phyloP scores from a whole-genome alignment of 1,284 basidiomycete genomes.

The Apiotrichum brassicae region DNA sequence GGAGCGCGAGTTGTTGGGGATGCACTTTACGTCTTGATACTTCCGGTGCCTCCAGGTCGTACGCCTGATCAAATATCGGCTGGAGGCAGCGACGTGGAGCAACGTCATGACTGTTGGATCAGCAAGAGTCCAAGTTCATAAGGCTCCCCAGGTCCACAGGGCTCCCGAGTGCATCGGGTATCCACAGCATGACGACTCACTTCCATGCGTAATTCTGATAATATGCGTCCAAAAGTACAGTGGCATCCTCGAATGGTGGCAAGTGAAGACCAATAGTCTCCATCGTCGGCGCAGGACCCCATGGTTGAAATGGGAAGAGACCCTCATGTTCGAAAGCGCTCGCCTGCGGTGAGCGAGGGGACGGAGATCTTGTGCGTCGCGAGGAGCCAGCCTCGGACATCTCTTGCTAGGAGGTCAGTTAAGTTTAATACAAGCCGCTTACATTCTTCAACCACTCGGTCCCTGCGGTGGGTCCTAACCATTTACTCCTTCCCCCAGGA shows the following conservation, averaged over 20 bases:
- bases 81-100: slow-evolving; percentile 25
- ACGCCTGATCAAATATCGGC: slow-evolving; percentile 24
- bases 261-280: slow-evolving; percentile 18
- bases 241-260: slow-evolving; percentile 26
- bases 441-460: slow-evolving; percentile 38
- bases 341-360: not conserved
- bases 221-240: slow-evolving; percentile 27
- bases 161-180: too few species aligned
- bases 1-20: slow-evolving; percentile 32
- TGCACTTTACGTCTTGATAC: slow-evolving; percentile 9
- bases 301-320: slow-evolving; percentile 13
- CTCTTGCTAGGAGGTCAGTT: slow-evolving; percentile 10
- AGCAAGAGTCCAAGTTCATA: not conserved
- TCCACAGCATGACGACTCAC: slow-evolving; percentile 14
- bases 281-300: slow-evolving; percentile 14
- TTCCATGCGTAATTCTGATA: slow-evolving; percentile 33
- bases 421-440: not conserved
- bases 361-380: not conserved
- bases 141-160: too few species aligned
- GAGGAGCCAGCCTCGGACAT: not conserved
- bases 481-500: slow-evolving; percentile 27
- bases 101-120: slow-evolving; percentile 23
- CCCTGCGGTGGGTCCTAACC: slow-evolving; percentile 33
- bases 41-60: not conserved
- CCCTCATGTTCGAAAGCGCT: slow-evolving; percentile 4